Conservation (phyloP, 139 green algal species). For the Tetradesmus lagerheimii region DNA sequence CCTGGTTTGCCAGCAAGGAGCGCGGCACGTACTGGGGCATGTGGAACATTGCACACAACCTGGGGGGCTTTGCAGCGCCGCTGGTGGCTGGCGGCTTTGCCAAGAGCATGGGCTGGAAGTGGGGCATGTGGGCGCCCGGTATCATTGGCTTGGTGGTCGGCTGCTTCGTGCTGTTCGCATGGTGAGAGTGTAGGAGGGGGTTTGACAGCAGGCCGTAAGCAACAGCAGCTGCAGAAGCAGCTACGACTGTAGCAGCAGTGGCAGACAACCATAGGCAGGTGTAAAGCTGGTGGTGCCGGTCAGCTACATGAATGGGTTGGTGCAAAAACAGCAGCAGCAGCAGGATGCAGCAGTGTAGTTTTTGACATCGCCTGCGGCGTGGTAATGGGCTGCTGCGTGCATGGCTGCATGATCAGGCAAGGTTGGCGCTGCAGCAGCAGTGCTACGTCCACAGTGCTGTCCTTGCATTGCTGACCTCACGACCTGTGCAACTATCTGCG, state of each 20-base stretch:
- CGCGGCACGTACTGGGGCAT: conserved; percentile 81
- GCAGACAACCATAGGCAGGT: too few relatives aligned
- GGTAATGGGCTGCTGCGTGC: too few relatives aligned
- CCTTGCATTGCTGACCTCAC: too few relatives aligned
- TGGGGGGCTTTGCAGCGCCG: conserved; percentile 94
- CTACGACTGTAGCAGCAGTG: too few relatives aligned
- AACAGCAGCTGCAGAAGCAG: neutral
- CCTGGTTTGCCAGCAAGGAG: conserved; percentile 91
- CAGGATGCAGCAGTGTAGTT: too few relatives aligned
- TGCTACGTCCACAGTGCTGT: too few relatives aligned
- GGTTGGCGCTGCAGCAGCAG: too few relatives aligned
- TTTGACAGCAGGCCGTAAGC: neutral
- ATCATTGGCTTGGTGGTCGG: conserved; percentile 87
- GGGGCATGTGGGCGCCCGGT: conserved; percentile 93
- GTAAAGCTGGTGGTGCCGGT: too few relatives aligned
- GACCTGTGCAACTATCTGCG: too few relatives aligned
- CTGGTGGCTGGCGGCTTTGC: conserved; percentile 92
- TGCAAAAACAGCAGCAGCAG: neutral
- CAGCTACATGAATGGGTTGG: too few relatives aligned
- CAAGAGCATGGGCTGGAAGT: conserved; percentile 85
- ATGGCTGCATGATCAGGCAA: too few relatives aligned
- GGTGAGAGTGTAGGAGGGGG: conserved; percentile 23
- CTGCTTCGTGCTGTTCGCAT: conserved; percentile 78
- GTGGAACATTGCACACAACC: conserved; percentile 94
- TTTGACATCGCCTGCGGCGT: too few relatives aligned